These are phyloP conservation scores for Phyllachora maydis DNA, from an alignment of 2,329 filamentous ascomycete genomes.

Conservation along the genomic window DNA sequence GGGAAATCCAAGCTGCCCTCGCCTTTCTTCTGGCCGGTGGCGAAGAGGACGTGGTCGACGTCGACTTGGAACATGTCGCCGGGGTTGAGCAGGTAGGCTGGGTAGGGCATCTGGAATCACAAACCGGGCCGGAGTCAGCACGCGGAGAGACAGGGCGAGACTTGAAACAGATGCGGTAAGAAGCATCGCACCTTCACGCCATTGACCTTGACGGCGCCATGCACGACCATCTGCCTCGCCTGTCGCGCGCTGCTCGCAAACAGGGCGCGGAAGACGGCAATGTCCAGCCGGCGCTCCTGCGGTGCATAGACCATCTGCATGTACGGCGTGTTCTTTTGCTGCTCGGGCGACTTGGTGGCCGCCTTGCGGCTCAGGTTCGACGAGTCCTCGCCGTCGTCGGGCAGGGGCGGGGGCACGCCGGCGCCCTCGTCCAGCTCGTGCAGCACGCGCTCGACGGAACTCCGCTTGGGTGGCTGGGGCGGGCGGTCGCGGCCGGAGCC, in stretches of 20 bases:
- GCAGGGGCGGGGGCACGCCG: too few species aligned
- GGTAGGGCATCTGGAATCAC: slow-evolving; percentile 56
- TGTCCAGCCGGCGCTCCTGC: slow-evolving; percentile 75
- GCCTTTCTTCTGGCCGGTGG: slow-evolving; percentile 64
- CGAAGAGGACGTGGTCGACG: slow-evolving; percentile 68
- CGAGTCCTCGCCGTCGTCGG: slow-evolving; percentile 5
- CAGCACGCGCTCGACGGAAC: too few species aligned
- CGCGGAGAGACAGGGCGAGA: neutral
- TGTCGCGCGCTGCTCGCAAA: slow-evolving; percentile 89
- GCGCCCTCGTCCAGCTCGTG: too few species aligned
- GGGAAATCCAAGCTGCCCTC: slow-evolving; percentile 32
- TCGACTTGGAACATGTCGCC: slow-evolving; percentile 98
- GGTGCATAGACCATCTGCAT: slow-evolving; percentile 94
- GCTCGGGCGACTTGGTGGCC: slow-evolving; percentile 4
- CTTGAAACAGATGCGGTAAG: neutral
- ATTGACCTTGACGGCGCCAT: slow-evolving; percentile 88
- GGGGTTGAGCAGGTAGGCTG: slow-evolving; percentile 85
- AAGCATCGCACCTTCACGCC: slow-evolving; percentile 66
- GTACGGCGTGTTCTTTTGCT: slow-evolving; percentile 48
- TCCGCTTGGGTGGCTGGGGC: too few species aligned
- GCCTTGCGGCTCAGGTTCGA: slow-evolving; percentile 2
- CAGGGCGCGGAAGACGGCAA: slow-evolving; percentile 81
- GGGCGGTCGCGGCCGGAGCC: slow-evolving; percentile 54
- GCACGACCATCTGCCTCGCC: slow-evolving; percentile 82
- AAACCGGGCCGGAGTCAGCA: neutral